phyloP scores from a whole-genome alignment of 495 filamentous ascomycete genomes.

The Podospora fimiseda region DNA sequence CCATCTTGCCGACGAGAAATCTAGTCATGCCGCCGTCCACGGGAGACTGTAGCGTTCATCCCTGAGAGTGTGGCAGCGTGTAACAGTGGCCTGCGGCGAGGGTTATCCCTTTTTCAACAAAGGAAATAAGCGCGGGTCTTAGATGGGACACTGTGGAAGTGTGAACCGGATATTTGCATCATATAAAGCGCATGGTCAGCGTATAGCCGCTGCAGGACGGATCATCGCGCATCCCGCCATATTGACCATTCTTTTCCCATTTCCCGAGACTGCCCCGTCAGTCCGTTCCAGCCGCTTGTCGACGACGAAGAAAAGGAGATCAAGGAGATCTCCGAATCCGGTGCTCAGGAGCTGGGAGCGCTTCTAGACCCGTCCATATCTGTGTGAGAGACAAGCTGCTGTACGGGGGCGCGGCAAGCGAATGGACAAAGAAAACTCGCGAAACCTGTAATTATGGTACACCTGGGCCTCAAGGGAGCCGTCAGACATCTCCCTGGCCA shows the following conservation, averaged over 20 bases:
- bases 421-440: not conserved
- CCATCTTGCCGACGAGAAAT: not conserved
- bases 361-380: not conserved
- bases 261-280: not conserved
- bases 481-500: not conserved
- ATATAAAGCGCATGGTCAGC: not conserved
- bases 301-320: not conserved
- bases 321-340: conserved; percentile 1
- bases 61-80: not conserved
- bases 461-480: not conserved
- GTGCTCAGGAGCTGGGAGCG: not conserved
- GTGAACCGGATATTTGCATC: not conserved
- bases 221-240: conserved; percentile 8
- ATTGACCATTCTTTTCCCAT: not conserved
- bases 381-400: too few relatives aligned
- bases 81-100: not conserved
- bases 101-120: not conserved
- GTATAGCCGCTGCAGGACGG: conserved; percentile 5
- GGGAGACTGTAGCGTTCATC: not conserved
- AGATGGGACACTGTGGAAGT: not conserved
- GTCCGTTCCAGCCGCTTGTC: not conserved
- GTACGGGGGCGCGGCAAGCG: not conserved
- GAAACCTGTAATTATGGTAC: not conserved
- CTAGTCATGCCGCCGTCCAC: not conserved
- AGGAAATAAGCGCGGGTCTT: not conserved